Conservation (phyloP, 257 asterid genomes). For the Fraxinus cuspidata region DNA sequence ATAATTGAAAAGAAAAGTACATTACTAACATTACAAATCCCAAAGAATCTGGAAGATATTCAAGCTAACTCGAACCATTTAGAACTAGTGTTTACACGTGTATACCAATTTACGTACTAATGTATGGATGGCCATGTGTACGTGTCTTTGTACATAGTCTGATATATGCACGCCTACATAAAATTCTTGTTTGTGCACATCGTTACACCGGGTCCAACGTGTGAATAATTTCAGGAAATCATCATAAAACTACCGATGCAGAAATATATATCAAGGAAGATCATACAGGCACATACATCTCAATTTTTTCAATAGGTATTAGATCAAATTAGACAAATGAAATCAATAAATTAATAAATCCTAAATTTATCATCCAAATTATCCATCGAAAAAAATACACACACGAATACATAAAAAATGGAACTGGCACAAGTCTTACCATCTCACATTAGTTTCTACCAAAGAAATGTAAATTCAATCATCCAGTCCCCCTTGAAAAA, state of each 20-base stretch:
- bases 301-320: neutral
- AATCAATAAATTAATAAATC: neutral
- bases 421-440: conserved; percentile 27
- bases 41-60: too few relatives aligned
- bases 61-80: too few relatives aligned
- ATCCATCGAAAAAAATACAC: conserved; percentile 2
- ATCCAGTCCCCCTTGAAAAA: conserved; percentile 23
- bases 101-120: too few relatives aligned
- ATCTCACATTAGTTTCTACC: conserved; percentile 22
- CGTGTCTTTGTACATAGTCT: too few relatives aligned
- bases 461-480: conserved; percentile 17
- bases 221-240: neutral
- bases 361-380: conserved; percentile 12
- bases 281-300: neutral
- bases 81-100: too few relatives aligned
- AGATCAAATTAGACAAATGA: neutral
- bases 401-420: neutral
- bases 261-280: too few relatives aligned
- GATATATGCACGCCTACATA: too few relatives aligned
- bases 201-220: neutral
- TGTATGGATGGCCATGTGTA: too few relatives aligned
- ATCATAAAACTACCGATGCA: too few relatives aligned
- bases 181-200: neutral
- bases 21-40: neutral
- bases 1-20: neutral